A percentile compares a stretch with the other conserved stretches of the same genome.
phyloP scores from a whole-genome alignment of 2,329 filamentous ascomycete genomes.

The Teratosphaeriaceae sp. region DNA sequence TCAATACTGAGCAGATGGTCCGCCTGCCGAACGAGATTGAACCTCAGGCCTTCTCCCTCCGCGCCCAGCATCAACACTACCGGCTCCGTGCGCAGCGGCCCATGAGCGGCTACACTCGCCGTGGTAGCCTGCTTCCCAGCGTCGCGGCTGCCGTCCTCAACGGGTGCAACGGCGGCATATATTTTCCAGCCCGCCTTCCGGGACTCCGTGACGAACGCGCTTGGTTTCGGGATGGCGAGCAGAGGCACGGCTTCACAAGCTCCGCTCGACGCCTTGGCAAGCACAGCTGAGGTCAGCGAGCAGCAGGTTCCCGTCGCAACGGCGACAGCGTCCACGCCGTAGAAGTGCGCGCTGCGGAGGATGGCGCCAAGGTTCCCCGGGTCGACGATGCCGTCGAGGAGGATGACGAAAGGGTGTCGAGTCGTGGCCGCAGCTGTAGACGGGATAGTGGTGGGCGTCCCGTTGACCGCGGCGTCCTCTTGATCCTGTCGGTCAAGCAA shows the following conservation, averaged over 20 bases:
- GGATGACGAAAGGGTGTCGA: conserved; percentile 64
- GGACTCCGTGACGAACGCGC: conserved; percentile 63
- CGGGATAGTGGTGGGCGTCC: conserved; percentile 47
- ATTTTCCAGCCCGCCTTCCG: conserved; percentile 70
- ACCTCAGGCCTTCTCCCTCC: conserved; percentile 69
- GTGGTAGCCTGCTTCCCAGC: neutral
- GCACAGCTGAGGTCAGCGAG: conserved; percentile 65
- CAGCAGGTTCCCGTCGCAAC: conserved; percentile 68
- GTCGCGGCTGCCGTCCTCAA: neutral
- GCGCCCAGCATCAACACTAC: conserved; percentile 77
- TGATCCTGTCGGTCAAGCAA: conserved; percentile 55
- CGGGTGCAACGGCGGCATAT: conserved; percentile 61
- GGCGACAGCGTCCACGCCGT: conserved; percentile 79
- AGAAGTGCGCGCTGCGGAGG: conserved; percentile 78
- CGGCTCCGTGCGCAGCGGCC: conserved; percentile 43
- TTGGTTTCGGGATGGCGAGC: conserved; percentile 61
- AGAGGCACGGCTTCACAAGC: conserved; percentile 75
- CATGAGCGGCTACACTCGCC: conserved; percentile 12
- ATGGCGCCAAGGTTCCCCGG: conserved; percentile 88
- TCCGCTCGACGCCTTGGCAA: conserved; percentile 82
- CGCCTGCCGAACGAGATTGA: conserved; percentile 56
- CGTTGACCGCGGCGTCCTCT: conserved; percentile 71
- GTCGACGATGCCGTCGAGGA: conserved; percentile 69
- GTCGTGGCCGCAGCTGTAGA: too few species aligned
- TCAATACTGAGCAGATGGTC: conserved; percentile 59